These are phyloP conservation scores for Chrysoporthe cubensis DNA, from an alignment of 2,329 filamentous ascomycete genomes.

Conservation along the genomic window DNA sequence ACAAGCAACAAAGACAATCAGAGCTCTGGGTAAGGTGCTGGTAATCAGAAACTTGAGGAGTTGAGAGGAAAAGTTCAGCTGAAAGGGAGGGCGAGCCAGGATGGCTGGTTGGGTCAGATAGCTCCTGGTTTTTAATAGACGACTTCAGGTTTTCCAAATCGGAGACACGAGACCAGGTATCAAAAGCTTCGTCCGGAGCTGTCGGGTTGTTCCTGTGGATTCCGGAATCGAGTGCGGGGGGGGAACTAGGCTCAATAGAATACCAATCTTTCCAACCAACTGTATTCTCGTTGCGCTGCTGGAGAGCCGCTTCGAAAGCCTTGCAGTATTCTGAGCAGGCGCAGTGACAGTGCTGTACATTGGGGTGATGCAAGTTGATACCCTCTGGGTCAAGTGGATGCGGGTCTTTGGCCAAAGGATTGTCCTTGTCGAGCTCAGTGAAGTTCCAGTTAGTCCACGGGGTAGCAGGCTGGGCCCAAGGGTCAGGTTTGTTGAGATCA, in stretches of 20 bases:
- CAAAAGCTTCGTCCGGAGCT: not conserved
- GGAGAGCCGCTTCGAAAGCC: not conserved
- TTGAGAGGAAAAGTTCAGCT: not conserved
- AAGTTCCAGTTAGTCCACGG: not conserved
- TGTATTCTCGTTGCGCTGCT: not conserved
- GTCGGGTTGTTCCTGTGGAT: not conserved
- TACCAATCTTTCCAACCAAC: not conserved
- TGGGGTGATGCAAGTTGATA: too few species aligned
- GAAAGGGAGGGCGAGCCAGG: not conserved
- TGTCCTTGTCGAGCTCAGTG: not conserved
- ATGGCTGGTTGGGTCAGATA: not conserved
- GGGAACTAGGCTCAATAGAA: not conserved
- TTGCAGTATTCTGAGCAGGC: not conserved
- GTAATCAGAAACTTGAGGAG: not conserved
- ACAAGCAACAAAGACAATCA: not conserved
- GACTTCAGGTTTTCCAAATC: not conserved
- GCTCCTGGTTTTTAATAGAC: not conserved
- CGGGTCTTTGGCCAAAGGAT: not conserved
- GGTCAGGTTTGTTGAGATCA: not conserved
- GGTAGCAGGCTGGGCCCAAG: not conserved
- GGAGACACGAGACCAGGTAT: not conserved
- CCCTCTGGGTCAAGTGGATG: too few species aligned
- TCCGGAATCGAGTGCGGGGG: not conserved
- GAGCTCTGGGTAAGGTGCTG: not conserved
- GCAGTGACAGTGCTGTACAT: not conserved